Base-by-base conservation (phyloP, 2,329 filamentous ascomycete genomes). In the Cladophialophora yegresii region DNA sequence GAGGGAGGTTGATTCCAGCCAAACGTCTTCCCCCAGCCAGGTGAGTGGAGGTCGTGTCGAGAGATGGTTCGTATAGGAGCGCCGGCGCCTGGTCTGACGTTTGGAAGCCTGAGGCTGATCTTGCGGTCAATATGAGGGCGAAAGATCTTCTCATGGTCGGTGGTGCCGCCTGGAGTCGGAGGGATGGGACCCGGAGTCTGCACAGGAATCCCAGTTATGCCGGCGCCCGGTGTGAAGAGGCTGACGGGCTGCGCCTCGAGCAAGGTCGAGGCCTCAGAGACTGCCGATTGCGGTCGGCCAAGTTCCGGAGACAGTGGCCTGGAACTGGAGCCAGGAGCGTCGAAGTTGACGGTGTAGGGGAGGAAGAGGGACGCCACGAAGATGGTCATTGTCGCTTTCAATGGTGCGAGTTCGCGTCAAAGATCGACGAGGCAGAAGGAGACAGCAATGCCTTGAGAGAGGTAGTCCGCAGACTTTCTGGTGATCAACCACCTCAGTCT, bases 341-440 rank as follows among this genome's bases (percentile, higher is more conserved):
- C 88, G 77, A 98, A 98, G 77, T 96, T 88, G 73, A 96, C 83
- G 47, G 93, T 98, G 76, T 96, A 93, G 36, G 93, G 93, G 40
- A 97, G 85, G 75, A 96, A 96, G 83, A 87, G 78, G 33, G 84
- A 85, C 62, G 82, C 84, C 57, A 86, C 81, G 69, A 86, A 85
- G 74, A 85, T 81, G 6, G 84, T 85, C 85, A 87, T 87, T 50
- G 61, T 65, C 26, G 32, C 61, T 50, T 47, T 26, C 20, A 30
- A 8, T 10, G 45, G 13, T 49, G 47, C 47, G 13, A 51, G 22
- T 23, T 9, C 28, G 30, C 28, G 26, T 54, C 12, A 10, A 54
- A 51, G 4, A 7, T 51, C 26, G 26, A 26, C 26, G 22, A 23
- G 20, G 22, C 8, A 28, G 20, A 20, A 26, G 26, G 22, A 12